Evolutionary conservation across 2,329 filamentous ascomycete genomes (phyloP).

Genomic region (Colletotrichum sp.): DNA sequence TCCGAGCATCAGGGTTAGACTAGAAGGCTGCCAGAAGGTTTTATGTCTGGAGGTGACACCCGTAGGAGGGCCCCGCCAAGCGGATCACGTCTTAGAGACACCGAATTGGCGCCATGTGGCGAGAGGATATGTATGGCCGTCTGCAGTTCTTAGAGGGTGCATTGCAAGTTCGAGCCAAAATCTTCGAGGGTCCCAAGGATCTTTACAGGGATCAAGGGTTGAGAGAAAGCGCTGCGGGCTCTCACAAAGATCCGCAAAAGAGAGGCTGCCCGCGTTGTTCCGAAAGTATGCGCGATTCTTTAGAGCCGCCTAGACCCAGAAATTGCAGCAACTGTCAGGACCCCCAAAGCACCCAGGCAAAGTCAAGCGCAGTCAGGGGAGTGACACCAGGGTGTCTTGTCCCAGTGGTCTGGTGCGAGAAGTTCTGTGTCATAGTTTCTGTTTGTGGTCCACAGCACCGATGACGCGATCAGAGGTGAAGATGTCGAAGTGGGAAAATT

Average conservation of each 20-base stretch:
- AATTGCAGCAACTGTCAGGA: background rate
- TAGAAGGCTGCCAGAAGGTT: background rate
- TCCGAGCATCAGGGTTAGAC: background rate
- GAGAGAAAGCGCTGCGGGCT: background rate
- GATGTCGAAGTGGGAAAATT: constrained; percentile 22
- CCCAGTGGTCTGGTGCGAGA: constrained; percentile 4
- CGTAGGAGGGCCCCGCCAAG: constrained; percentile 11
- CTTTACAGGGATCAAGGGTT: background rate
- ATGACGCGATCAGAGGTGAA: constrained; percentile 20
- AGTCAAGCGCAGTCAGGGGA: background rate
- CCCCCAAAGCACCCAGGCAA: background rate
- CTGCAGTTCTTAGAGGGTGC: background rate
- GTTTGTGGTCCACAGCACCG: constrained; percentile 17
- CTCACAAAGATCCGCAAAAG: background rate
- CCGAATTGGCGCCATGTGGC: constrained; percentile 17
- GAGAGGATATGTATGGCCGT: background rate
- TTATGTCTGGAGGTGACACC: constrained; percentile 9
- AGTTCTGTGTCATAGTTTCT: constrained; percentile 22
- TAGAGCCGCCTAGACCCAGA: background rate
- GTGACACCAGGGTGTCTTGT: background rate
- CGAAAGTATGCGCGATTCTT: constrained; percentile 5
- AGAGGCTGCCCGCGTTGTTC: background rate
- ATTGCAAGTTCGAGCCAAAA: background rate
- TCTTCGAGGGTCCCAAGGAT: background rate
- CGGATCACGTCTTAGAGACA: constrained; percentile 17